Evolutionary conservation across 305 asterid species (phyloP).

Genomic region (Lippia alba): DNA sequence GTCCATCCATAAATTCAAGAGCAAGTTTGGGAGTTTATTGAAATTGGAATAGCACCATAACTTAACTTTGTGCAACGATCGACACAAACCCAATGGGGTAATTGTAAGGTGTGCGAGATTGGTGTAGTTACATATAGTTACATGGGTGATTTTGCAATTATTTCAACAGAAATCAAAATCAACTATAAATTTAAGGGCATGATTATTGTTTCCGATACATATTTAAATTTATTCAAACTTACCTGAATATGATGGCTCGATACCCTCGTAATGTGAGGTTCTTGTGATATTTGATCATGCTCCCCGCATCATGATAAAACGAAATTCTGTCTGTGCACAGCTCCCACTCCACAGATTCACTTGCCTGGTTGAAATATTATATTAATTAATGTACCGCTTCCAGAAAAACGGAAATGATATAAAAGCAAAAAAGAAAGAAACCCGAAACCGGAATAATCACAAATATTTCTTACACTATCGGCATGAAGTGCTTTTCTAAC

Average conservation of each 20-base stretch:
- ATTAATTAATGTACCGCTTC: constrained; percentile 18
- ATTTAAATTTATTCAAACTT: not conserved
- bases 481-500: constrained; percentile 93
- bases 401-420: not conserved
- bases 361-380: constrained; percentile 44
- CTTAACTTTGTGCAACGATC: too few relatives aligned
- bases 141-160: too few relatives aligned
- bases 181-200: not conserved
- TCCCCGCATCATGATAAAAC: constrained; percentile 76
- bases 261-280: constrained; percentile 79
- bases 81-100: too few relatives aligned
- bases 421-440: not conserved
- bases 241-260: constrained; percentile 87
- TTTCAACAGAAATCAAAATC: too few relatives aligned
- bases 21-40: too few relatives aligned
- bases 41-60: too few relatives aligned
- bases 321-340: constrained; percentile 68
- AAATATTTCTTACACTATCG: constrained; percentile 58
- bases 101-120: too few relatives aligned
- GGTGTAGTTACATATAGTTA: too few relatives aligned
- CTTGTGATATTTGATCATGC: constrained; percentile 90
- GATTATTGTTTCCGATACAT: not conserved
- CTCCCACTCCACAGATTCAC: constrained; percentile 58
- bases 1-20: too few relatives aligned
- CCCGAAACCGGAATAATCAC: constrained; percentile 19